Conservation (phyloP, 805 yeast species). For the Teunomyces gatunensis region DNA sequence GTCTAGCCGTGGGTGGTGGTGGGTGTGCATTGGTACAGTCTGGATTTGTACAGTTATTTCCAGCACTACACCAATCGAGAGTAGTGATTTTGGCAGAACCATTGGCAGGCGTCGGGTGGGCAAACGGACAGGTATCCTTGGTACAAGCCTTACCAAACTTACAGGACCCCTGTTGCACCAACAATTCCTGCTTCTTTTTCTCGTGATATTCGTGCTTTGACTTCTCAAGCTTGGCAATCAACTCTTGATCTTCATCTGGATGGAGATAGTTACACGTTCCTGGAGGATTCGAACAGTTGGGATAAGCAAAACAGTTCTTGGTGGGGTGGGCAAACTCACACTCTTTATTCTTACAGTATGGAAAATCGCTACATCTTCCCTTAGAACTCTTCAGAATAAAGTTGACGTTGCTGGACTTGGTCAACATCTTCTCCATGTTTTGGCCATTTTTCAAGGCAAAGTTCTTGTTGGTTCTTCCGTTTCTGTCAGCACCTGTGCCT, state of each 20-base stretch:
- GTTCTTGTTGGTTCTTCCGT: conserved; percentile 17
- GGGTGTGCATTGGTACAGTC: conserved; percentile 78
- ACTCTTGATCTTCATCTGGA: conserved; percentile 78
- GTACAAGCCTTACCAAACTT: conserved; percentile 75
- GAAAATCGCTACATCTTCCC: conserved; percentile 69
- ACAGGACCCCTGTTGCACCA: conserved; percentile 51
- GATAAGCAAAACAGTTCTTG: conserved; percentile 67
- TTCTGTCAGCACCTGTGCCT: conserved; percentile 12
- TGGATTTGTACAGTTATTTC: conserved; percentile 59
- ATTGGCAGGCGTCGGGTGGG: conserved; percentile 89
- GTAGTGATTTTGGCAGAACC: conserved; percentile 65
- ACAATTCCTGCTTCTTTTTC: conserved; percentile 34
- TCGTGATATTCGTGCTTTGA: conserved; percentile 50
- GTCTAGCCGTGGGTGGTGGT: conserved; percentile 53
- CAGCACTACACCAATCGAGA: conserved; percentile 74
- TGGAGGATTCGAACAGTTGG: conserved; percentile 73
- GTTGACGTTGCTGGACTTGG: conserved; percentile 29
- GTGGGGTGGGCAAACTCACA: conserved; percentile 83
- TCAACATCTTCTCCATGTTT: conserved; percentile 42
- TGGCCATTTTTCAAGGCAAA: conserved; percentile 38
- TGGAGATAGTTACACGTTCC: conserved; percentile 84
- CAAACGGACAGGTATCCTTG: conserved; percentile 80
- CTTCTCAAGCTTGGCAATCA: conserved; percentile 66
- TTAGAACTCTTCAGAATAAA: conserved; percentile 48
- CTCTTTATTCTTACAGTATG: conserved; percentile 64